phyloP scores from a whole-genome alignment of 2,329 filamentous ascomycete species.

The Ceratocystis alfenasii region DNA sequence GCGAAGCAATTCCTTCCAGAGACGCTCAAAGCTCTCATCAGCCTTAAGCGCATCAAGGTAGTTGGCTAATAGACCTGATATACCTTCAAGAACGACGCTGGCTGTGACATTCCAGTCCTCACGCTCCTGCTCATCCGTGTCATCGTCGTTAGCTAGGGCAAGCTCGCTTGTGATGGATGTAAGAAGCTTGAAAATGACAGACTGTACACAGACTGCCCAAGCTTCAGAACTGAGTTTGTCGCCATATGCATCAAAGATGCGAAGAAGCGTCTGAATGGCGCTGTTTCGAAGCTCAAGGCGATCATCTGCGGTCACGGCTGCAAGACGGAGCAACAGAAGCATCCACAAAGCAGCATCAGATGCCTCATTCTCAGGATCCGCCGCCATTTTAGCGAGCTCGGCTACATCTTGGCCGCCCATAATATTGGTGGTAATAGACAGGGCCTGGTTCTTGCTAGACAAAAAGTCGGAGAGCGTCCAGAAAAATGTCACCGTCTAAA shows the following conservation, averaged over 20 bases:
- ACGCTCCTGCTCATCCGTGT: slow-evolving; percentile 33
- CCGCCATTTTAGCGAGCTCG: slow-evolving; percentile 48
- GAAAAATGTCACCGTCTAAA: slow-evolving; percentile 78
- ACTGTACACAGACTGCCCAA: slow-evolving; percentile 73
- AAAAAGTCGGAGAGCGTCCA: slow-evolving; percentile 92
- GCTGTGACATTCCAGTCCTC: slow-evolving; percentile 63
- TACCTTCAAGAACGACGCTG: slow-evolving; percentile 59
- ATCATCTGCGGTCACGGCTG: slow-evolving; percentile 57
- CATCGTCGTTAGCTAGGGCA: slow-evolving; percentile 16
- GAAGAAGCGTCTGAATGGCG: slow-evolving; percentile 77
- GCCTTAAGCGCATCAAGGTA: slow-evolving; percentile 62
- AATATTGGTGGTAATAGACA: slow-evolving; percentile 47
- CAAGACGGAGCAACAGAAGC: slow-evolving; percentile 58
- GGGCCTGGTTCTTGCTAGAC: slow-evolving; percentile 45
- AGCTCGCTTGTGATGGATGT: slow-evolving; percentile 42
- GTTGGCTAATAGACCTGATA: slow-evolving; percentile 59
- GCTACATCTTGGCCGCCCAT: slow-evolving; percentile 38
- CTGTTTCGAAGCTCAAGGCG: slow-evolving; percentile 69
- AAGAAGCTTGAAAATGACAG: slow-evolving; percentile 68
- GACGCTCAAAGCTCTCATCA: slow-evolving; percentile 52
- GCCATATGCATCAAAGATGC: slow-evolving; percentile 86
- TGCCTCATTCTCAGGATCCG: slow-evolving; percentile 45
- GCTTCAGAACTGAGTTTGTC: slow-evolving; percentile 64
- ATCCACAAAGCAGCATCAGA: slow-evolving; percentile 68
- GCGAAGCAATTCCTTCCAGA: slow-evolving; percentile 63